Percentiles rank a stretch among this genome's conserved stretches.
phyloP scores from a whole-genome alignment of 2,329 filamentous ascomycete genomes.

The Calonectria multiphialidica region DNA sequence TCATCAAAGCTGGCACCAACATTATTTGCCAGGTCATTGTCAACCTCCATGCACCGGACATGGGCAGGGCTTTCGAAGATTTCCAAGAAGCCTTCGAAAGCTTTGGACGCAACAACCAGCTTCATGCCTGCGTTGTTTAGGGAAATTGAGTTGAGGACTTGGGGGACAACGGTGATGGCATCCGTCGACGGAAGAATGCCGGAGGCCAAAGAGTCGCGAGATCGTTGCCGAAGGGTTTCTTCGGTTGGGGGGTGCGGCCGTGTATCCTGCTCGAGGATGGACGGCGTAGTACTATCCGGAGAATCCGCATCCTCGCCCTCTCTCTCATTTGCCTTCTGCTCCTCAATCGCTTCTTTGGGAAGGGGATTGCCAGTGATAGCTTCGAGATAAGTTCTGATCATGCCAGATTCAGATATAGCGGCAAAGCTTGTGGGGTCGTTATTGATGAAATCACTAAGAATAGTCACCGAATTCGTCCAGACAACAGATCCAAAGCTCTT shows the following conservation, averaged over 20 bases:
- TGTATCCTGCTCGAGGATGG: conserved; percentile 50
- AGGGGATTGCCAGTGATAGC: conserved; percentile 75
- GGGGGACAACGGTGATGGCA: conserved; percentile 87
- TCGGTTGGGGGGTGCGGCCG: conserved; percentile 66
- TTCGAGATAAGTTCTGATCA: conserved; percentile 88
- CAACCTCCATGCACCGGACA: conserved; percentile 84
- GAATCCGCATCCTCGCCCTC: conserved; percentile 52
- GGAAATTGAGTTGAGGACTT: conserved; percentile 93
- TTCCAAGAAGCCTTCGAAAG: conserved; percentile 89
- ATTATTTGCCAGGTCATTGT: conserved; percentile 75
- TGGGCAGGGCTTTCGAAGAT: conserved; percentile 96
- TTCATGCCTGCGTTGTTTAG: conserved; percentile 89
- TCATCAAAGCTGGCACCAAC: conserved; percentile 93
- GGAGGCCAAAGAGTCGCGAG: conserved; percentile 64
- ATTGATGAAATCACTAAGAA: conserved; percentile 96
- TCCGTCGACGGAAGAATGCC: conserved; percentile 91
- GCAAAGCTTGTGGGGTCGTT: conserved; percentile 98
- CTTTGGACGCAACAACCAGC: conserved; percentile 85
- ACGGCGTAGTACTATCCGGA: conserved; percentile 54
- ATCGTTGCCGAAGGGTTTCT: conserved; percentile 60
- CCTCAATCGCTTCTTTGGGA: conserved; percentile 45
- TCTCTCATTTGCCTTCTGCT: conserved; percentile 45
- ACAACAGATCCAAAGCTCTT: conserved; percentile 89
- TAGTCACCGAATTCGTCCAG: conserved; percentile 94
- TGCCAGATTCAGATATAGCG: conserved; percentile 92